phyloP scores from a whole-genome alignment of 2,329 filamentous ascomycete species.

The Cladosporium sphaerospermum region DNA sequence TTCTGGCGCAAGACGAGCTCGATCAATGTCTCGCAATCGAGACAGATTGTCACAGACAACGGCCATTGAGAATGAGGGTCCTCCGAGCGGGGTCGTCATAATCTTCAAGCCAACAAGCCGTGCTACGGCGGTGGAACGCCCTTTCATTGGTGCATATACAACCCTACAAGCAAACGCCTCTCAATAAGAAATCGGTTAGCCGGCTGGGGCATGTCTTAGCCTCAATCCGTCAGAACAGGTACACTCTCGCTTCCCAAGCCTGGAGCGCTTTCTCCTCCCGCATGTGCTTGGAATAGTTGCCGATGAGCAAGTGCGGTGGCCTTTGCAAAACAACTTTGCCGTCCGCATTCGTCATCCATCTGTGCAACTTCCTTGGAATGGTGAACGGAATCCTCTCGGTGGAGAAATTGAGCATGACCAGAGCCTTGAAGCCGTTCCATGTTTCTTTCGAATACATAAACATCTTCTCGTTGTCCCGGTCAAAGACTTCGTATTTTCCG shows the following conservation, averaged over 20 bases:
- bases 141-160: conserved; percentile 8
- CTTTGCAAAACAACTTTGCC: conserved; percentile 15
- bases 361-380: conserved; percentile 4
- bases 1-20: too few relatives aligned
- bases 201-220: conserved; percentile 8
- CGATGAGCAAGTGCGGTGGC: conserved; percentile 6
- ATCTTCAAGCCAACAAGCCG: too few relatives aligned
- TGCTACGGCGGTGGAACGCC: not conserved
- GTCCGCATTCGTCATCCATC: not conserved
- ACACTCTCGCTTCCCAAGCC: conserved; percentile 34
- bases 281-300: conserved; percentile 42
- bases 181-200: conserved; percentile 6
- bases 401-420: conserved; percentile 38
- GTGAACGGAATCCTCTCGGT: conserved; percentile 16
- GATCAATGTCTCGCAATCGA: too few relatives aligned
- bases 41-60: too few relatives aligned
- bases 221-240: conserved; percentile 21
- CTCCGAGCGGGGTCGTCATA: too few relatives aligned
- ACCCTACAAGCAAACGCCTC: conserved; percentile 10
- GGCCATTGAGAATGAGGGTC: too few relatives aligned
- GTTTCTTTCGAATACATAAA: conserved; percentile 45
- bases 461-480: conserved; percentile 45
- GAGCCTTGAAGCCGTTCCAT: conserved; percentile 24
- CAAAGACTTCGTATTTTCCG: conserved; percentile 54
- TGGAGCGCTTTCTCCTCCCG: conserved; percentile 23